Conservation (phyloP, 192 early-diverging fungal genomes). For the Spinellus fusiger region DNA sequence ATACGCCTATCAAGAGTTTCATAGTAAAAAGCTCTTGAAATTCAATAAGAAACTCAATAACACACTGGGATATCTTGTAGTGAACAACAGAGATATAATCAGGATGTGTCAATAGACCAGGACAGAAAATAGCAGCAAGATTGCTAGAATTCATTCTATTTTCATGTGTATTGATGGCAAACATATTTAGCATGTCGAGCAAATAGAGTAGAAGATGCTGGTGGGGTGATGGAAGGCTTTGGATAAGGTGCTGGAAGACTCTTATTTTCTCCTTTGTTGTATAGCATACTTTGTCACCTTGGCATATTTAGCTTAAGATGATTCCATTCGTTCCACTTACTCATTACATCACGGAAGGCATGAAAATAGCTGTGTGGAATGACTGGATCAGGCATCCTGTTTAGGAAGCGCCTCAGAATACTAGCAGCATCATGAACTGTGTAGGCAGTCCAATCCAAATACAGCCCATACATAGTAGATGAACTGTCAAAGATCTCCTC, state of each 20-base stretch:
- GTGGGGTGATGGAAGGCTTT: constrained; percentile 46
- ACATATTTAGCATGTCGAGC: constrained; percentile 55
- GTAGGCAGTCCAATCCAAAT: constrained; percentile 58
- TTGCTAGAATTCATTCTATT: constrained; percentile 71
- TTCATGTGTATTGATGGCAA: constrained; percentile 42
- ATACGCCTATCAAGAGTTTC: constrained; percentile 3
- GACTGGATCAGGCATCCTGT: constrained; percentile 66
- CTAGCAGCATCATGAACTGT: constrained; percentile 78
- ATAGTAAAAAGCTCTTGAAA: constrained; percentile 44
- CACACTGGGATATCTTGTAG: constrained; percentile 68
- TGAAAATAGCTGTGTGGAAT: constrained; percentile 62
- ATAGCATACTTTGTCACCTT: constrained; percentile 26
- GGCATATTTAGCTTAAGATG: not conserved
- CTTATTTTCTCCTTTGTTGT: constrained; percentile 34
- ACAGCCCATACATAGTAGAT: constrained; percentile 52
- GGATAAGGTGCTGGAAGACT: constrained; percentile 55
- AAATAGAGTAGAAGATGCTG: constrained; percentile 66
- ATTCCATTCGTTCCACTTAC: constrained; percentile 20
- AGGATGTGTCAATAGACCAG: constrained; percentile 70
- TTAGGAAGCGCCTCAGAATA: constrained; percentile 65
- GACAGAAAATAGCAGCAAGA: constrained; percentile 70
- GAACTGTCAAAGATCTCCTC: constrained; percentile 62
- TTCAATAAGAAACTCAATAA: constrained; percentile 73
- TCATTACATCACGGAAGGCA: constrained; percentile 58
- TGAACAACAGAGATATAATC: constrained; percentile 64